Evolutionary conservation across 306 rosid species (phyloP), one percentile per base, ranked within the genome.

Genomic region (Macrotyloma uniflorum): DNA sequence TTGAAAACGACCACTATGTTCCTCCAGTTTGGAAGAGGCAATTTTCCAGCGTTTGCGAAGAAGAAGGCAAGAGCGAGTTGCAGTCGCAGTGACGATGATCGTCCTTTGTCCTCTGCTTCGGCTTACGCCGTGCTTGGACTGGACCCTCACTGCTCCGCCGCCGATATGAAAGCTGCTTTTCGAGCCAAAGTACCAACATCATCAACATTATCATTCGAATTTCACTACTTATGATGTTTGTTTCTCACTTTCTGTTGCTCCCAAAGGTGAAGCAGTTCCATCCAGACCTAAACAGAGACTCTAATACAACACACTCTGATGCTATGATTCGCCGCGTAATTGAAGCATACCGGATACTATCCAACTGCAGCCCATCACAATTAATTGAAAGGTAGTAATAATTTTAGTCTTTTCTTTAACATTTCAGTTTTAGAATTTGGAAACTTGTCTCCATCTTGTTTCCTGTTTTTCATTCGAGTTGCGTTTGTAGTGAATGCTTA

Each of bases 221-320:
- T 30, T 19, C 22, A 5, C 43, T 3, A 7, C 38, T 58, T 2
- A 22, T 22, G 0, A 14, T 28, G 1, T 26, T 28, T 26, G 20
- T 59, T 28, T 28, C 42, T 42, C 47, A 11, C 47, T 12, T 10
- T 42, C 16, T 42, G 15, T 49, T 58, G 7, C 65, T 71, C 24
- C 6, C 8, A 19, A 20, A 94, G 98, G 98, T 94, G 79, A 94
- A 94, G 90, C 89, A 90, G 82, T 94, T 90, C 70, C 98, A 92
- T 76, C 98, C 98, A 13, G 98, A 94, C 61, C 87, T 88, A 51
- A 88, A 82, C 58, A 78, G 83, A 85, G 85, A 86, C 28, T 81
- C 3, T 30, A n/a, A 77, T 26, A 62, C 70, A 28, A 42, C 18
- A 30, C 2, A 42, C 83, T 89, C 98, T 54, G 95, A 89, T 54